A percentile compares a stretch with the other conserved stretches of the same genome.
phyloP scores from a whole-genome alignment of 1,284 basidiomycete genomes.

The Trametes hirsuta region DNA sequence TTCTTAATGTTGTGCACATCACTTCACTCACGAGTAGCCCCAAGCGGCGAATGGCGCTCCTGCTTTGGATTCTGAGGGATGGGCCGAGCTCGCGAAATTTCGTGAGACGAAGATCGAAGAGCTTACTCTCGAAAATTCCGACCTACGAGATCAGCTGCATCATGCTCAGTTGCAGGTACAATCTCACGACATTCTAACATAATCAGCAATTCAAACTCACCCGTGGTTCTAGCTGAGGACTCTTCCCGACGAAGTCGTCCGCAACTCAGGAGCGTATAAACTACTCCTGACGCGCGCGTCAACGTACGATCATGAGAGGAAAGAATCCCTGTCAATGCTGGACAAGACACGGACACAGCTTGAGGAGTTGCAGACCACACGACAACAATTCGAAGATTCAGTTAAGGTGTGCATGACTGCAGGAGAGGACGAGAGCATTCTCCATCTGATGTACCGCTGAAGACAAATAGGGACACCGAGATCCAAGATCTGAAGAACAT shows the following conservation, averaged over 20 bases:
- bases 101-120: slow-evolving; percentile 49
- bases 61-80: slow-evolving; percentile 27
- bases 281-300: slow-evolving; percentile 47
- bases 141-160: slow-evolving; percentile 45
- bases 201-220: background rate
- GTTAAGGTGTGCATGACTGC: slow-evolving; percentile 40
- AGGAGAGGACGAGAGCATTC: background rate
- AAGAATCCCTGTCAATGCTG: slow-evolving; percentile 43
- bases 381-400: slow-evolving; percentile 52
- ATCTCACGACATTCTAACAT: background rate
- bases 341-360: slow-evolving; percentile 45
- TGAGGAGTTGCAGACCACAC: slow-evolving; percentile 40
- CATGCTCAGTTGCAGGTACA: slow-evolving; percentile 51
- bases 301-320: slow-evolving; percentile 42
- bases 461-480: slow-evolving; percentile 52
- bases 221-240: slow-evolving; percentile 42
- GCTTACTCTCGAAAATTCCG: slow-evolving; percentile 47
- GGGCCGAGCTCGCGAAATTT: slow-evolving; percentile 40
- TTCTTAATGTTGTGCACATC: slow-evolving; percentile 41
- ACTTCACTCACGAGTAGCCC: slow-evolving; percentile 33
- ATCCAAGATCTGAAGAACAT: slow-evolving; percentile 59
- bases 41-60: slow-evolving; percentile 27
- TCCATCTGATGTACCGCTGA: slow-evolving; percentile 22
- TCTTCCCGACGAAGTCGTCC: slow-evolving; percentile 48
- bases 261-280: slow-evolving; percentile 53